Conservation (phyloP, 164 flowering plant genomes). For the Amborella trichopoda region DNA sequence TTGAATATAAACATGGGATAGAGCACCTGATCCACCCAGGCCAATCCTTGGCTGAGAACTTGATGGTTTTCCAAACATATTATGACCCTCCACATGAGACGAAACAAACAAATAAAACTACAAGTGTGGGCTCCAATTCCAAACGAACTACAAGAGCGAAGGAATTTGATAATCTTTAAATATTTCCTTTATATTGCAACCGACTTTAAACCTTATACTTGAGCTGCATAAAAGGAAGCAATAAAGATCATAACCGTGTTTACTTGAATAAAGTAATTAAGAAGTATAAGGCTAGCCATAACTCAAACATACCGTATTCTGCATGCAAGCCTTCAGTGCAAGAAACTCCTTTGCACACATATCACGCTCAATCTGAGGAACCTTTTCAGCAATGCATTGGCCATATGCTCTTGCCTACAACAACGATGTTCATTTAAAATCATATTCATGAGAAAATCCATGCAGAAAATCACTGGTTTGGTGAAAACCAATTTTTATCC, state of each 20-base stretch:
- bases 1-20: constrained; percentile 83
- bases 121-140: too few species aligned
- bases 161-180: too few species aligned
- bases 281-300: not conserved
- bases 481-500: too few species aligned
- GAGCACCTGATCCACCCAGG: constrained; percentile 52
- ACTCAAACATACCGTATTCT: constrained; percentile 45
- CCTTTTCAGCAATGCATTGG: constrained; percentile 70
- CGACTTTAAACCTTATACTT: not conserved
- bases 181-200: not conserved
- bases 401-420: constrained; percentile 80
- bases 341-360: constrained; percentile 90
- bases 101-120: too few species aligned
- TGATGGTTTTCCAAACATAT: constrained; percentile 53
- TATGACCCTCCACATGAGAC: not conserved
- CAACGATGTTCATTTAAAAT: not conserved
- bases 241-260: not conserved
- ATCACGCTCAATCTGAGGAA: constrained; percentile 80
- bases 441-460: too few species aligned
- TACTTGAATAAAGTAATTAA: too few species aligned
- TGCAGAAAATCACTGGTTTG: too few species aligned
- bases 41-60: constrained; percentile 44
- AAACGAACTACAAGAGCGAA: too few species aligned
- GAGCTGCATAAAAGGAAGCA: not conserved
- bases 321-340: constrained; percentile 75